These are phyloP conservation scores for Calonectria ilicicola DNA, from an alignment of 2,329 filamentous ascomycete species.

Conservation along the genomic window DNA sequence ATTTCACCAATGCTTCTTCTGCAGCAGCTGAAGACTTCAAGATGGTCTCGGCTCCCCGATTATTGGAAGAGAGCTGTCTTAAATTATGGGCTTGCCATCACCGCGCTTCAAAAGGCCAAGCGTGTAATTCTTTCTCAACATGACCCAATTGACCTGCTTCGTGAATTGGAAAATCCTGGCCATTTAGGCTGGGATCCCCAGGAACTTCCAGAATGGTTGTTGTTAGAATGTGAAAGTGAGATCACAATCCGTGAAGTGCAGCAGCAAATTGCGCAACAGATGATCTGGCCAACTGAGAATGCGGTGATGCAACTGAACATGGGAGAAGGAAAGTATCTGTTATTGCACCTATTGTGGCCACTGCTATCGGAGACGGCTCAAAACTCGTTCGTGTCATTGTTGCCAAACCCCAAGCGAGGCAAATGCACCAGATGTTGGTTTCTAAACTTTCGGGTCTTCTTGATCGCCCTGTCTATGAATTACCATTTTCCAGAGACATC, in stretches of 20 bases:
- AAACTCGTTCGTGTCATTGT: constrained; percentile 70
- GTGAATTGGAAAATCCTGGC: constrained; percentile 62
- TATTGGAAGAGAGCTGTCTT: constrained; percentile 52
- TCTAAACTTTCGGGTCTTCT: constrained; percentile 65
- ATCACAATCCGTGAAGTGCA: constrained; percentile 72
- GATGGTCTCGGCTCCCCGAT: constrained; percentile 43
- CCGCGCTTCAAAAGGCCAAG: constrained; percentile 54
- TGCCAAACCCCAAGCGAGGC: constrained; percentile 69
- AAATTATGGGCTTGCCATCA: constrained; percentile 54
- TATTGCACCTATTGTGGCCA: constrained; percentile 74
- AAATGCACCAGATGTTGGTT: constrained; percentile 61
- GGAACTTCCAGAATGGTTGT: constrained; percentile 68
- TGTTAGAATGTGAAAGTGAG: constrained; percentile 73
- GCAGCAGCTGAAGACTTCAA: constrained; percentile 42
- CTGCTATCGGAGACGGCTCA: constrained; percentile 61
- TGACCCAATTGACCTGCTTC: constrained; percentile 49
- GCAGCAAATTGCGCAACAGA: constrained; percentile 66
- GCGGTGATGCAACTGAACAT: constrained; percentile 76
- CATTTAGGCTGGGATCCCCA: constrained; percentile 67
- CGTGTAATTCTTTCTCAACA: constrained; percentile 48
- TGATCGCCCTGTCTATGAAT: constrained; percentile 63
- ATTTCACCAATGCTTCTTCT: constrained; percentile 50
- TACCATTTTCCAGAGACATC: constrained; percentile 70
- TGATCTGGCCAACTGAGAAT: constrained; percentile 63
- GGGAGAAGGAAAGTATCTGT: constrained; percentile 78